A percentile compares a stretch with the other conserved stretches of the same genome.
These are phyloP conservation scores for Pseudogymnoascus sp. DNA, from an alignment of 2,329 filamentous ascomycete species.

Conservation along the genomic window DNA sequence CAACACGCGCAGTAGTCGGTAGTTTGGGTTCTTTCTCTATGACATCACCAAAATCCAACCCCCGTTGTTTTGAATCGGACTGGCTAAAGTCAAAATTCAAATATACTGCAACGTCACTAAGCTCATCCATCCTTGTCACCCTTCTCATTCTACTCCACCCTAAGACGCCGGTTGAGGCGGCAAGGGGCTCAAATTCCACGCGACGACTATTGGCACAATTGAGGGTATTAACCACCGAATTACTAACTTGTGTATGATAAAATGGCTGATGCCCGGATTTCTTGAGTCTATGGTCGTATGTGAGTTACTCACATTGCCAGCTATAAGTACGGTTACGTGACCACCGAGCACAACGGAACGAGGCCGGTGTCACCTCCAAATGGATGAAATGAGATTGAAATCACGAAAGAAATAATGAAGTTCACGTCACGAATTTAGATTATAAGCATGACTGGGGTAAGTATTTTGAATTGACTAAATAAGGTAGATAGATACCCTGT, in stretches of 20 bases:
- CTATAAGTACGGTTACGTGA: neutral
- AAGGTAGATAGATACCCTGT: neutral
- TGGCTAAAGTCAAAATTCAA: no score
- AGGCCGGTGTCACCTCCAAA: neutral
- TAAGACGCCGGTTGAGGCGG: no score
- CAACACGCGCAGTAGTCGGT: no score
- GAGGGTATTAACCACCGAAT: neutral
- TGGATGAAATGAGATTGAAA: neutral
- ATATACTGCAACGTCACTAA: no score
- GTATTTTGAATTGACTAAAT: neutral
- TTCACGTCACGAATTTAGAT: neutral
- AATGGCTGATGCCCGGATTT: neutral
- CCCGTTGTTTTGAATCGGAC: no score
- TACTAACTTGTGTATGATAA: neutral
- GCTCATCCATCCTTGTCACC: no score
- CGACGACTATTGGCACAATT: neutral
- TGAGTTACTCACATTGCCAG: neutral
- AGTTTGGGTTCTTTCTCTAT: no score
- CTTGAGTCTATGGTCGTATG: neutral
- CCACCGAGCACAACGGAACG: no score
- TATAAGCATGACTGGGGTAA: neutral
- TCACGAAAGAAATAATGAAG: neutral
- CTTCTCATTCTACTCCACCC: no score
- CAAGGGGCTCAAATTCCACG: no score
- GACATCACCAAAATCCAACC: no score